Evolutionary conservation across 1,139 yeast genomes (phyloP), one percentile per base, ranked within the genome.

Genomic region (Candida tetrigidarum): DNA sequence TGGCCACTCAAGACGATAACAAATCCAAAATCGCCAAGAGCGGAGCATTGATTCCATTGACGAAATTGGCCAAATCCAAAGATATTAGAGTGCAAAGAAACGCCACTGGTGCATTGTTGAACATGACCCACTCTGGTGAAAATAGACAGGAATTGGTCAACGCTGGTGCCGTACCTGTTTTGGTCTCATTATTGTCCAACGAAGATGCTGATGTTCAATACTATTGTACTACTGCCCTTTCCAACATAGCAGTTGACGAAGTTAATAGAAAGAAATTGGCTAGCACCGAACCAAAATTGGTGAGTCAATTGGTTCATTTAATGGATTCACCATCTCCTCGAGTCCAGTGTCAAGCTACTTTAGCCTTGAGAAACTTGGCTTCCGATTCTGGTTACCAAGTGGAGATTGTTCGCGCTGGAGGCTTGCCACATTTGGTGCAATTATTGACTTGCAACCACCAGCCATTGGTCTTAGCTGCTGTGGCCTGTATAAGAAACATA

Each of bases 1-100:
- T 93, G 66, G 99, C 99, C 11, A 93, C 99, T n/a, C 97, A 90
- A 67, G 99, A 93, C 67, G 97, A 91, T 59, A 95, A 93, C 69
- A 93, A 93, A 67, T 84, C 95, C 42, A 91, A 90, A 64, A 93
- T 93, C 58, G 99, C 99, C 20, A 86, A 92, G 45, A 85, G 96
- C 33, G 99, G 99, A n/a, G 99, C 99, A 1, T 76, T 93, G 46
- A 84, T 89, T 36, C 99, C 99, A 5, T 78, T 93, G 59, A 92
- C 98, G 1, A 90, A 90, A 65, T 78, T 93, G 53, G 99, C 99
- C 14, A 90, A 87, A 65, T 88, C 96, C 6, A 87, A 87, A 64
- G 99, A 93, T 67, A 83, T 91, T 57, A 82, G 99, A 58, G 99
- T 93, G 5, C 99, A 93, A 71, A 81, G 99, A 68, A 93, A 93